Conservation (phyloP, 2,329 filamentous ascomycete species). For the Talaromyces albobiverticillius region DNA sequence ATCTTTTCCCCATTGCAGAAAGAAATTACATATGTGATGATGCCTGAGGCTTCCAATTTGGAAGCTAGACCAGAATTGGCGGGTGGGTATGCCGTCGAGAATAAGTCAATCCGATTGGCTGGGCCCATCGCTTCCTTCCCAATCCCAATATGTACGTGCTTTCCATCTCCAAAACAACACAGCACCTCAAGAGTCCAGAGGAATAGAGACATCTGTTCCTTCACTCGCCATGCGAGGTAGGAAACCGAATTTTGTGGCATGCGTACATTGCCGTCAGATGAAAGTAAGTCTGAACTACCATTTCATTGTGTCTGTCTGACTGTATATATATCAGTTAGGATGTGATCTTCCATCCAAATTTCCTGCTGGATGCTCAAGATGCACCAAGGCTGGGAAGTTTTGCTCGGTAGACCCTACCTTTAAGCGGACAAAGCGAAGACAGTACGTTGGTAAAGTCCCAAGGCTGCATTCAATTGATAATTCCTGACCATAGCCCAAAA, state of each 20-base stretch:
- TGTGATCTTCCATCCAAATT: constrained; percentile 9
- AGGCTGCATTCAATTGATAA: not conserved
- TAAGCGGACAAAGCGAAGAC: constrained; percentile 8
- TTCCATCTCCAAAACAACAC: not conserved
- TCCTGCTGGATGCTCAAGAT: constrained; percentile 13
- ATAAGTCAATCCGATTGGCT: no score
- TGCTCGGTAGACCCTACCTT: constrained; percentile 7
- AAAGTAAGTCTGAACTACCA: constrained; percentile 7
- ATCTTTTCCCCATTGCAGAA: no score
- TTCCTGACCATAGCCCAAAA: not conserved
- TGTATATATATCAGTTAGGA: not conserved
- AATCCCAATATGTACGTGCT: not conserved
- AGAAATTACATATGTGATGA: no score
- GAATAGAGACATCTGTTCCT: not conserved
- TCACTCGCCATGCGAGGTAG: constrained; percentile 11
- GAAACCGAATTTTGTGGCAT: constrained; percentile 14
- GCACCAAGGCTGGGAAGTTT: constrained; percentile 10
- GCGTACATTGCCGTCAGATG: constrained; percentile 17
- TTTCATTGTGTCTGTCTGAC: not conserved
- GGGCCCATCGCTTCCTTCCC: no score
- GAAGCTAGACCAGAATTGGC: no score
- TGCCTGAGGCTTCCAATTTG: no score
- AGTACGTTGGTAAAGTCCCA: not conserved
- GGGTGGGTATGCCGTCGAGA: no score
- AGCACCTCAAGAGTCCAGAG: no score